Evolutionary conservation across 768 basidiomycete genomes (phyloP).

Genomic region (Termitomyces eurrhizus): DNA sequence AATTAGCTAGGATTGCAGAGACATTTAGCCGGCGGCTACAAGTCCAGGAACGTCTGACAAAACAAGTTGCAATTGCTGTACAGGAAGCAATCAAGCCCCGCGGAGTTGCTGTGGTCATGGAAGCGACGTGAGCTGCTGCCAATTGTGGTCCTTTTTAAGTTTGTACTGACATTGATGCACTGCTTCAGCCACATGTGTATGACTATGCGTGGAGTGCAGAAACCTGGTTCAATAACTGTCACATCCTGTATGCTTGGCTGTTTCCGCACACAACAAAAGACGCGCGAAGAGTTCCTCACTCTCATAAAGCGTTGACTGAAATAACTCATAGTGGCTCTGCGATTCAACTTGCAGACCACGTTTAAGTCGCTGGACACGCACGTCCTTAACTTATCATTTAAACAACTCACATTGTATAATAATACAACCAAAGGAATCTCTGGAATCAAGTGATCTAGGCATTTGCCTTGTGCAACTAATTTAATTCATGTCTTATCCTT

Average conservation of each 20-base stretch:
- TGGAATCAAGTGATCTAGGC: not conserved
- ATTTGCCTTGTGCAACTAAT: not conserved
- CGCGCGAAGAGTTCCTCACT: constrained; percentile 93
- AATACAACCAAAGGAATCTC: not conserved
- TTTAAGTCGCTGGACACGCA: constrained; percentile 18
- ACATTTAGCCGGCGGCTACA: constrained; percentile 94
- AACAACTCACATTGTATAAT: not conserved
- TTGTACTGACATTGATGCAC: constrained; percentile 3
- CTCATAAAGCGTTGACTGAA: constrained; percentile 54
- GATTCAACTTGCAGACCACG: constrained; percentile 19
- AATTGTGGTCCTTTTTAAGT: constrained; percentile 4
- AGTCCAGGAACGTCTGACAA: constrained; percentile 96
- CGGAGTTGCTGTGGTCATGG: constrained; percentile 99
- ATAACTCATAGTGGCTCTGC: not conserved
- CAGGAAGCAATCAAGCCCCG: constrained; percentile 97
- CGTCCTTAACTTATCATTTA: not conserved
- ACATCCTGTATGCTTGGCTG: constrained; percentile 99
- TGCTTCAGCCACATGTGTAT: constrained; percentile 86
- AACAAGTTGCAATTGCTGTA: constrained; percentile 96
- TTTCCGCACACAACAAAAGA: constrained; percentile 98
- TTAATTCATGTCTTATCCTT: not conserved
- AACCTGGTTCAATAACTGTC: constrained; percentile 91
- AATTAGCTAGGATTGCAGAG: constrained; percentile 95
- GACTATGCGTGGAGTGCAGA: constrained; percentile 99
- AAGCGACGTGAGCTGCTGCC: constrained; percentile 77